Conservation (phyloP, 2,329 filamentous ascomycete species). For the Ophiostoma perfectum region DNA sequence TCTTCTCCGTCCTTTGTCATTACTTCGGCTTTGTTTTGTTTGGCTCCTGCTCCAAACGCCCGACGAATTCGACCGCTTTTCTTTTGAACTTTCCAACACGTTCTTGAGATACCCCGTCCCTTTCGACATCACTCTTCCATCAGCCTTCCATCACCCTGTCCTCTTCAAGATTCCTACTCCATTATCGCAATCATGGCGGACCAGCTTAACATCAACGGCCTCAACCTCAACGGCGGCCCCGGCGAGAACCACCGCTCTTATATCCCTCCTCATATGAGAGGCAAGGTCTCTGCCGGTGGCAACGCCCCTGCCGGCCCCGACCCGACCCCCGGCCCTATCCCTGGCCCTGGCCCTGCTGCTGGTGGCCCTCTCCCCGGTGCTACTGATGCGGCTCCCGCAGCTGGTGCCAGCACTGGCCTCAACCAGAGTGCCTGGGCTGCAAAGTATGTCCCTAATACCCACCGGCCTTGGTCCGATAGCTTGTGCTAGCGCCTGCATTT, state of each 20-base stretch:
- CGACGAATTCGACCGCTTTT: background rate
- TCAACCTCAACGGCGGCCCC: slow-evolving; percentile 49
- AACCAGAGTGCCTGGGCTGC: slow-evolving; percentile 62
- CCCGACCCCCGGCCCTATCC: slow-evolving; percentile 25
- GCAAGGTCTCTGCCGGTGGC: slow-evolving; percentile 40
- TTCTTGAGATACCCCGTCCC: slow-evolving; percentile 22
- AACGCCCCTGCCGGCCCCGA: slow-evolving; percentile 20
- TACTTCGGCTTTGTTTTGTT: slow-evolving; percentile 12
- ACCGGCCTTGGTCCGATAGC: too few relatives aligned
- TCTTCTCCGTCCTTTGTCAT: slow-evolving; percentile 3
- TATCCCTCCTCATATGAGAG: slow-evolving; percentile 79
- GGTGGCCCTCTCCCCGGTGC: slow-evolving; percentile 25
- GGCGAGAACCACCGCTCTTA: slow-evolving; percentile 56
- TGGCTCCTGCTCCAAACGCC: slow-evolving; percentile 11
- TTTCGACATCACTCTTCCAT: background rate
- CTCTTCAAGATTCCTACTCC: background rate
- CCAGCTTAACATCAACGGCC: slow-evolving; percentile 74
- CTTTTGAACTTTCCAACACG: background rate
- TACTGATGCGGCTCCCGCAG: slow-evolving; percentile 14
- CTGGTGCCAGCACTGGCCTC: slow-evolving; percentile 38
- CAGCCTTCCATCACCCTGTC: background rate
- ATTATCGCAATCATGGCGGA: slow-evolving; percentile 62
- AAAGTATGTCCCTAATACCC: slow-evolving; percentile 32
- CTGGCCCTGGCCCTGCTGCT: slow-evolving; percentile 24
- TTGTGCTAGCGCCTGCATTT: too few relatives aligned